Percentiles rank a stretch among this genome's conserved stretches.
phyloP scores from a whole-genome alignment of 192 early-diverging fungal species.

The Backusella australiensis region DNA sequence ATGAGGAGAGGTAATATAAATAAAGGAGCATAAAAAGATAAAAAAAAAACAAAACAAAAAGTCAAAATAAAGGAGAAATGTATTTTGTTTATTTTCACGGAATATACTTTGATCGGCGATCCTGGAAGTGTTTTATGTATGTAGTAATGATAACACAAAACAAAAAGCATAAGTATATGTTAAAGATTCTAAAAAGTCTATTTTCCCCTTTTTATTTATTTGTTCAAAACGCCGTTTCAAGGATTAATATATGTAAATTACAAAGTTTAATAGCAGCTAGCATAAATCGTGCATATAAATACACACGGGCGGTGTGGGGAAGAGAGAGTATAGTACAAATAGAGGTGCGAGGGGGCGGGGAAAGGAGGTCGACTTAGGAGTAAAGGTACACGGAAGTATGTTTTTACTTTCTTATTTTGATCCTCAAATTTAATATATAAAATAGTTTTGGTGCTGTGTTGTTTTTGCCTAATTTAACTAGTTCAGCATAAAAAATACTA shows the following conservation, averaged over 20 bases:
- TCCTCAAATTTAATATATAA: background rate
- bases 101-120: background rate
- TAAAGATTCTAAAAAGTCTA: background rate
- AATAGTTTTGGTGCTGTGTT: background rate
- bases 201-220: background rate
- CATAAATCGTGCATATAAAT: background rate
- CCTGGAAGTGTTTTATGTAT: background rate
- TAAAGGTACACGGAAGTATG: background rate
- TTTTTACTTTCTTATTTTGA: background rate
- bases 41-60: background rate
- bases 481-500: background rate
- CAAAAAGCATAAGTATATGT: background rate
- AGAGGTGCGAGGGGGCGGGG: background rate
- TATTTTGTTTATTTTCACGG: background rate
- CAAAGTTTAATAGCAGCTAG: conserved; percentile 5
- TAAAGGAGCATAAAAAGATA: background rate
- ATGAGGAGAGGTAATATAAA: background rate
- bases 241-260: conserved; percentile 6
- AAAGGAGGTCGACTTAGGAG: background rate
- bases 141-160: background rate
- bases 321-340: conserved; percentile 1
- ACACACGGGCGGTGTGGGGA: background rate
- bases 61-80: background rate
- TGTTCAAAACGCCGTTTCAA: background rate
- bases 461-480: background rate